Evolutionary conservation across 176 grass and related monocot genomes (phyloP).

Genomic region (Juncus inflexus): DNA sequence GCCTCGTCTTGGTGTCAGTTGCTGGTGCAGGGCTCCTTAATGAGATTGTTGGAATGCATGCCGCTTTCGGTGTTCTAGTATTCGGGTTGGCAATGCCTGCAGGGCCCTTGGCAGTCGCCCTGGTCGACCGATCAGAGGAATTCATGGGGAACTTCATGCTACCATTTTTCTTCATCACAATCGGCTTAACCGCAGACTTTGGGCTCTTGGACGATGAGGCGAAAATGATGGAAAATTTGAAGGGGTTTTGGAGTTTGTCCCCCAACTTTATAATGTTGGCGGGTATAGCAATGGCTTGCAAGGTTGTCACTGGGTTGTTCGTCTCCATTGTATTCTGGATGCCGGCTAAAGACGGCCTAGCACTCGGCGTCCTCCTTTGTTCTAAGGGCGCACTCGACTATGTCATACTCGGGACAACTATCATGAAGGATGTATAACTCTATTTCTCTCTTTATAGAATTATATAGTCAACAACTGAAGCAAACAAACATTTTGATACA

Average conservation of each 20-base stretch:
- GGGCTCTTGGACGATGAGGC: background rate
- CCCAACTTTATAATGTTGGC: background rate
- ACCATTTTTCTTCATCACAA: constrained; percentile 23
- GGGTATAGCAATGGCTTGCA: constrained; percentile 12
- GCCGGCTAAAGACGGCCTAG: constrained; percentile 25
- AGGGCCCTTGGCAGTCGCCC: constrained; percentile 15
- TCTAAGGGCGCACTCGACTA: constrained; percentile 30
- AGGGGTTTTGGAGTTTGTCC: background rate
- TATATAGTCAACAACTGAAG: background rate
- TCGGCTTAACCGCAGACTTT: background rate
- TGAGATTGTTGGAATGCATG: constrained; percentile 25
- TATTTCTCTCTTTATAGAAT: constrained; percentile 7
- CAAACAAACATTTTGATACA: background rate
- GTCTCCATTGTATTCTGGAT: constrained; percentile 19
- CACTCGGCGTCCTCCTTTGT: constrained; percentile 33
- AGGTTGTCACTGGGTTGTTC: constrained; percentile 21
- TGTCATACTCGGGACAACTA: constrained; percentile 21
- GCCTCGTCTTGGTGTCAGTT: constrained; percentile 20
- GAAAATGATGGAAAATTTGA: background rate
- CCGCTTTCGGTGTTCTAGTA: constrained; percentile 18
- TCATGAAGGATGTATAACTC: constrained; percentile 15
- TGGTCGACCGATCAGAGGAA: constrained; percentile 17
- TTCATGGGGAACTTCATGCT: constrained; percentile 22
- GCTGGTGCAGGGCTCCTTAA: constrained; percentile 13
- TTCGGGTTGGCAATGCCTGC: constrained; percentile 23